Base-by-base conservation (phyloP, 257 asterid genomes). In the Petrea volubilis region DNA sequence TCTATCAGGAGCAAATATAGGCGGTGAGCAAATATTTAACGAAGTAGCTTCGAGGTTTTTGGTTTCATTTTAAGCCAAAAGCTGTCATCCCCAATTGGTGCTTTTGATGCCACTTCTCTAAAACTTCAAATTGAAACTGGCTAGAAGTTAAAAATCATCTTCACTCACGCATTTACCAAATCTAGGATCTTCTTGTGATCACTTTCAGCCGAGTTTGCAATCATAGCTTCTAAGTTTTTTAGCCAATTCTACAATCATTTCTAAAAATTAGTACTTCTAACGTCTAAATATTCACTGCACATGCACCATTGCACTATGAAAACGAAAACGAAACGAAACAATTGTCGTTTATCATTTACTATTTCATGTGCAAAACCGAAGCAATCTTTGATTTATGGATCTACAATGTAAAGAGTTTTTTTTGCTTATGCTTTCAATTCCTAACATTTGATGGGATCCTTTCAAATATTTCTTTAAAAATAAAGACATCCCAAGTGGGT, bases 391-490 rank as follows among this genome's bases (percentile, higher is more conserved):
- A n/a, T n/a, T n/a, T n/a, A n/a, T n/a, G n/a, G n/a, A n/a, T n/a
- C n/a, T n/a, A n/a, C n/a, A n/a, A n/a, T n/a, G n/a, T n/a, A n/a
- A n/a, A n/a, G n/a, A n/a, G n/a, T 5, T 38, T 38, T 38, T 38
- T 21, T 21, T 24, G 29, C 31, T 29, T 43, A 41, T 27, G 28
- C 21, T 72, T 62, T 63, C 72, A 57, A 21, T 17, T 38, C 53
- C 57, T 38, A n/a, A 36, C 78, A 36, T 15, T 55, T 31, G 60
- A 56, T 68, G 51, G 53, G 52, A 73, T 60, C n/a, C n/a, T n/a
- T n/a, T n/a, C n/a, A n/a, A n/a, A n/a, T 49, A 10, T 60, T 73
- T 64, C 44, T 28, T 29, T 11, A 38, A 64, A 21, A 53, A 44
- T 53, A 52, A 21, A 53, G 47, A 66, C 72, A 73, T 53, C 28